phyloP scores from a whole-genome alignment of 208 protist species.

The Naegleria fowleri region DNA sequence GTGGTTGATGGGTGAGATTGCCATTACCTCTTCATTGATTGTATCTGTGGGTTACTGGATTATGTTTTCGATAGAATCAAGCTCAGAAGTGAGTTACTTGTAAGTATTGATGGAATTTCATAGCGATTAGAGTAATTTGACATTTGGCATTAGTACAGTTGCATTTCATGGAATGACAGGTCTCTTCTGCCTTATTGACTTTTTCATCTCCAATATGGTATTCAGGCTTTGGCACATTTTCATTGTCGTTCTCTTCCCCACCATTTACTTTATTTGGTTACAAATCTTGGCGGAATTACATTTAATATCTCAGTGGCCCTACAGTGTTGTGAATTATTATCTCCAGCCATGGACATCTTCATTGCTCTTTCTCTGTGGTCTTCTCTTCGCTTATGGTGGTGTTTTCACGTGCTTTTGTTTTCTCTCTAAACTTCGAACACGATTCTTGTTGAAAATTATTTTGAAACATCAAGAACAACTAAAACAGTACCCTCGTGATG shows the following conservation, averaged over 20 bases:
- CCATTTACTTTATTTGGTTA: background rate
- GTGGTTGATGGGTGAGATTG: background rate
- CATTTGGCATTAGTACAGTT: background rate
- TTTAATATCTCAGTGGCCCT: background rate
- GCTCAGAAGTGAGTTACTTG: background rate
- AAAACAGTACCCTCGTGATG: too few species aligned
- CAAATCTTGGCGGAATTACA: background rate
- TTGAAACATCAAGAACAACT: too few species aligned
- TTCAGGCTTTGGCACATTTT: background rate
- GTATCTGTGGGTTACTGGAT: background rate
- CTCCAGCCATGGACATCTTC: background rate
- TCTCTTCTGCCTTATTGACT: background rate
- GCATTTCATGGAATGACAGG: background rate
- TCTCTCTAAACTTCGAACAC: too few species aligned
- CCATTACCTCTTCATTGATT: background rate
- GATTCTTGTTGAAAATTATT: too few species aligned
- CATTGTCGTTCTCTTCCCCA: background rate
- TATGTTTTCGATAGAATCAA: background rate
- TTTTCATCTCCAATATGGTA: background rate
- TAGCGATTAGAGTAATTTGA: too few species aligned
- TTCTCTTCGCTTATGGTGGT: too few species aligned
- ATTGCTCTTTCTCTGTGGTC: background rate
- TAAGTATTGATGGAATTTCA: too few species aligned
- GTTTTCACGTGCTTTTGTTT: too few species aligned
- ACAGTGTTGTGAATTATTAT: background rate